A percentile compares a stretch with the other conserved stretches of the same genome.
Evolutionary conservation across 345 rosid species (phyloP).

Genomic region (Populus alba): DNA sequence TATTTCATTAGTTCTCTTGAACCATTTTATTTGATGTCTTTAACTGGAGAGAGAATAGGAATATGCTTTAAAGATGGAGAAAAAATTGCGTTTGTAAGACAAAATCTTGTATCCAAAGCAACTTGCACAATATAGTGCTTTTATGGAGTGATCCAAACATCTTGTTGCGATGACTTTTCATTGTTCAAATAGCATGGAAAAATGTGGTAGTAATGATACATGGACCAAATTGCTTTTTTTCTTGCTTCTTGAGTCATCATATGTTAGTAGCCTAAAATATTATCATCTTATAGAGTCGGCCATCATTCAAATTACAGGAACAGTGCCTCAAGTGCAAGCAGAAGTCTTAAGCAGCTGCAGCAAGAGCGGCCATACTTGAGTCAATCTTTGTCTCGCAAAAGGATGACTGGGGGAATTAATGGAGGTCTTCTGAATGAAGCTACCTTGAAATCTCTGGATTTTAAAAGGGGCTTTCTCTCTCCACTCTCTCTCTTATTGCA

Average conservation of each 20-base stretch:
- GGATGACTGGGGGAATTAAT: slow-evolving; percentile 79
- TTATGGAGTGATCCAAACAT: background rate
- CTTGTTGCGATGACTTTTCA: background rate
- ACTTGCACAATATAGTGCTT: background rate
- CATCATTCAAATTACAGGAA: slow-evolving; percentile 42
- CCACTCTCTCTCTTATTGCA: slow-evolving; percentile 75
- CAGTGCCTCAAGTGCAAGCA: slow-evolving; percentile 40
- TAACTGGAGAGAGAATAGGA: background rate
- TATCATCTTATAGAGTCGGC: slow-evolving; percentile 15
- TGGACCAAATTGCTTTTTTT: background rate
- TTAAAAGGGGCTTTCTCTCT: slow-evolving; percentile 64
- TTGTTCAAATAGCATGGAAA: background rate
- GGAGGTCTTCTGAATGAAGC: slow-evolving; percentile 81
- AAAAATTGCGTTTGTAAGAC: background rate
- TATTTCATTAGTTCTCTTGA: background rate
- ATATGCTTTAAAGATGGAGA: background rate
- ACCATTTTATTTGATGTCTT: background rate
- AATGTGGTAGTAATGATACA: background rate
- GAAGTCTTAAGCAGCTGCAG: slow-evolving; percentile 51
- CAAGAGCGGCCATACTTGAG: slow-evolving; percentile 51
- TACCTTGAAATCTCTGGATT: slow-evolving; percentile 68
- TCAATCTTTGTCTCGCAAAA: slow-evolving; percentile 75
- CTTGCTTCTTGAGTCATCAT: background rate
- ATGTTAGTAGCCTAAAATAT: background rate
- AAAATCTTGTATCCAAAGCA: background rate